phyloP scores from a whole-genome alignment of 225 moss, liverwort and hornwort species.

The Bryum argenteum region DNA sequence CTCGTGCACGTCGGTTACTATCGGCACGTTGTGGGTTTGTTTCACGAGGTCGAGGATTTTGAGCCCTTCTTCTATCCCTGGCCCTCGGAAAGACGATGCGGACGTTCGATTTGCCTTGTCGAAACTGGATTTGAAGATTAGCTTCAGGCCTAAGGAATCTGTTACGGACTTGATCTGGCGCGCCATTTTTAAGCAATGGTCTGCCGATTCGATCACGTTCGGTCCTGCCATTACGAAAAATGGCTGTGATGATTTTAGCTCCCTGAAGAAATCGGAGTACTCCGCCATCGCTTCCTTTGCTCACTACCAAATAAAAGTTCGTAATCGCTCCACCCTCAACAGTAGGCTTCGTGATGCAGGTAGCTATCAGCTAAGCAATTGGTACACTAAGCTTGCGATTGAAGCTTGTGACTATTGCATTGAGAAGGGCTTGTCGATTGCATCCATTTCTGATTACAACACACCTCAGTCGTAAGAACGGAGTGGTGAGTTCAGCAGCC shows the following conservation, averaged over 20 bases:
- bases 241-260: conserved; percentile 67
- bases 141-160: conserved; percentile 81
- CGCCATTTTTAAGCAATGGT: conserved; percentile 24
- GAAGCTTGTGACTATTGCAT: not conserved
- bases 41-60: conserved; percentile 75
- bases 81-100: conserved; percentile 81
- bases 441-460: no score
- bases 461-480: no score
- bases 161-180: conserved; percentile 22
- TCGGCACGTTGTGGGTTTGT: conserved; percentile 59
- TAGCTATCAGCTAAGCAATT: not conserved
- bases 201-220: conserved; percentile 85
- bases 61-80: conserved; percentile 83
- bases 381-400: not conserved
- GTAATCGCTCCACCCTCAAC: not conserved
- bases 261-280: conserved; percentile 55
- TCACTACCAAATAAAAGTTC: not conserved
- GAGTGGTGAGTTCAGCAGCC: no score
- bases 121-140: conserved; percentile 92
- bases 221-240: conserved; percentile 97
- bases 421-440: no score
- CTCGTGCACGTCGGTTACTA: conserved; percentile 96
- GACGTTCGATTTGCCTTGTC: conserved; percentile 97
- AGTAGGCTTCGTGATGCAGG: not conserved
- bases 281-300: conserved; percentile 26